Percentiles rank a stretch among this genome's conserved stretches.
These are phyloP conservation scores for Quercus tomentella DNA, from an alignment of 331 rosid species.

Conservation along the genomic window DNA sequence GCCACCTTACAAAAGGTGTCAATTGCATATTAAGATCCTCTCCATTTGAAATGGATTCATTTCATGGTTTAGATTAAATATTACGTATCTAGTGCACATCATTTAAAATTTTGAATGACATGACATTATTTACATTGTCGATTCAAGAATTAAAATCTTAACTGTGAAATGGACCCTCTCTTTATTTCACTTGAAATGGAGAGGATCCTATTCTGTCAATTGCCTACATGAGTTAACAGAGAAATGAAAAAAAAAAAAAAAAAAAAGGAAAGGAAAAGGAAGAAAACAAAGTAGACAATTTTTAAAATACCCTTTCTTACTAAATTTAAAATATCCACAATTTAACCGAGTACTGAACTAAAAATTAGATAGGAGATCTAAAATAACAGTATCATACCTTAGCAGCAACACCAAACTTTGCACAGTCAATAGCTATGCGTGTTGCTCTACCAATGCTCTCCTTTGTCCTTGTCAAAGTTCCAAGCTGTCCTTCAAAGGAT, in stretches of 20 bases:
- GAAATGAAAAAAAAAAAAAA: neutral
- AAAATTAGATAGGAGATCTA: neutral
- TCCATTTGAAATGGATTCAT: too few species aligned
- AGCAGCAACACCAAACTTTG: conserved; percentile 71
- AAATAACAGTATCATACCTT: conserved; percentile 49
- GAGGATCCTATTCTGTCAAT: neutral
- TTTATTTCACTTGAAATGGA: too few species aligned
- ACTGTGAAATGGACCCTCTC: too few species aligned
- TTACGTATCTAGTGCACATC: too few species aligned
- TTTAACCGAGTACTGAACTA: neutral
- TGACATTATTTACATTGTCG: too few species aligned
- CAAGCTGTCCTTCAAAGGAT: conserved; percentile 79
- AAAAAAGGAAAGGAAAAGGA: neutral
- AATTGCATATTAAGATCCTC: neutral
- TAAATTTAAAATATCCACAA: neutral
- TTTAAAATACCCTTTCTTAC: neutral
- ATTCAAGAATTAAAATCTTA: too few species aligned
- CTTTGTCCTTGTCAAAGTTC: conserved; percentile 83
- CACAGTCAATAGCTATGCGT: conserved; percentile 92
- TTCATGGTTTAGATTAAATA: too few species aligned
- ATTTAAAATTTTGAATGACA: too few species aligned
- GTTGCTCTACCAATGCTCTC: conserved; percentile 98
- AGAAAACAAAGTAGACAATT: neutral
- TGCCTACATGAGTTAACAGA: neutral
- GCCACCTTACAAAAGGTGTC: neutral